Conservation (phyloP, 148 eudicot genomes). For the Polygonum aviculare region DNA sequence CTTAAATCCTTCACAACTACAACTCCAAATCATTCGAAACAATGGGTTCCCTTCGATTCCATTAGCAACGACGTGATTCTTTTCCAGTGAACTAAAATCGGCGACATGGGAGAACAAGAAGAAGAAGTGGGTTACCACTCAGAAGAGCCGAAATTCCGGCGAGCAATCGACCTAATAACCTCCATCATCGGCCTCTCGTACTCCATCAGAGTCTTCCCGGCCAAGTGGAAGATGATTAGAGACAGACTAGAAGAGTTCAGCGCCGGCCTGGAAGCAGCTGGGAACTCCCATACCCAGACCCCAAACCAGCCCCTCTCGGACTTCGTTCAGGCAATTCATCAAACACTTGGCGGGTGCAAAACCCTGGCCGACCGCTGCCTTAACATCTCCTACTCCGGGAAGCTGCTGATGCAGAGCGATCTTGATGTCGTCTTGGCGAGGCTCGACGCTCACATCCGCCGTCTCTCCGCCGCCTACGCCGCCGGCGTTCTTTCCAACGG, state of each 20-base stretch:
- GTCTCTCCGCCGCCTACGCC: constrained; percentile 30
- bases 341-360: constrained; percentile 27
- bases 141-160: constrained; percentile 20
- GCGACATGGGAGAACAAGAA: background rate
- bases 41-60: constrained; percentile 7
- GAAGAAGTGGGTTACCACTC: background rate
- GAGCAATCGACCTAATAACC: constrained; percentile 25
- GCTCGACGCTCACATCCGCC: constrained; percentile 28
- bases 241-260: constrained; percentile 56
- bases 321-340: constrained; percentile 19
- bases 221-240: constrained; percentile 62
- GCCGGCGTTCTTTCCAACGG: constrained; percentile 35
- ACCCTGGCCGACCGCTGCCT: constrained; percentile 38
- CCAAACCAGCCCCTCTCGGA: constrained; percentile 22
- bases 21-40: background rate
- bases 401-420: constrained; percentile 83
- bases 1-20: background rate
- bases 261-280: constrained; percentile 35
- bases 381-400: constrained; percentile 47
- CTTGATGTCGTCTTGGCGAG: constrained; percentile 41
- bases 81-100: background rate
- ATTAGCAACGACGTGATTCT: background rate
- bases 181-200: constrained; percentile 42
- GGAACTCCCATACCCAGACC: constrained; percentile 16
- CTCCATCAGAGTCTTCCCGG: constrained; percentile 49